Evolutionary conservation across 805 yeast species (phyloP), one percentile per base, ranked within the genome.

Genomic region (Brettanomyces sp.): DNA sequence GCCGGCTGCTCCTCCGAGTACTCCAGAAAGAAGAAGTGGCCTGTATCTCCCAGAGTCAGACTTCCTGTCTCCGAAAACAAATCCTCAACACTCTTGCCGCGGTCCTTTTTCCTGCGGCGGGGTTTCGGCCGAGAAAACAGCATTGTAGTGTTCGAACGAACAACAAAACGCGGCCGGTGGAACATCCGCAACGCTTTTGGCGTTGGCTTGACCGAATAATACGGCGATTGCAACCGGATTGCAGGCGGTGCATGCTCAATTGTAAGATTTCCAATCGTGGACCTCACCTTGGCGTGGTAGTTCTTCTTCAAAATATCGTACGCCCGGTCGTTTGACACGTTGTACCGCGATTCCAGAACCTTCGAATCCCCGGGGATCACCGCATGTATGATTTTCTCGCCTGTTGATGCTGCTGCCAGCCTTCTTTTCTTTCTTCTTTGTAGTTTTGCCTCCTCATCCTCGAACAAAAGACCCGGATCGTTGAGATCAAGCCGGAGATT

Each of bases 211-310:
- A 90, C 96, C 57, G 84, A 86, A 66, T 88, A 93, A 64, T 79
- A 89, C 3, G 99, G 99, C 0, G 89, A 77, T 65, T 93, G 99
- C 42, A 93, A 69, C 43, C 93, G 73, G 25, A 79, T 58, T 0
- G 99, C 97, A 1, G 96, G 95, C 55, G 80, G 73, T 0, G 97
- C 78, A 62, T 93, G 99, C 57, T 93, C 98, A 51, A 93, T 89
- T 43, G 78, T 82, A 51, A 93, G 71, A 53, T 91, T 87, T 40
- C 97, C 95, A 56, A 93, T 80, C 5, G 95, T 95, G 3, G 96
- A 80, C 62, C 99, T 80, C 35, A 91, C 86, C 68, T 87, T 91
- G 36, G 95, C 80, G 60, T 89, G 95, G 61, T 90, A 89, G 56
- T 88, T 90, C 47, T 80, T 85, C 57, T 84, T 85, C 53, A 93